Evolutionary conservation across 2,329 filamentous ascomycete genomes (phyloP).

Genomic region (Pleomassaria siparia): DNA sequence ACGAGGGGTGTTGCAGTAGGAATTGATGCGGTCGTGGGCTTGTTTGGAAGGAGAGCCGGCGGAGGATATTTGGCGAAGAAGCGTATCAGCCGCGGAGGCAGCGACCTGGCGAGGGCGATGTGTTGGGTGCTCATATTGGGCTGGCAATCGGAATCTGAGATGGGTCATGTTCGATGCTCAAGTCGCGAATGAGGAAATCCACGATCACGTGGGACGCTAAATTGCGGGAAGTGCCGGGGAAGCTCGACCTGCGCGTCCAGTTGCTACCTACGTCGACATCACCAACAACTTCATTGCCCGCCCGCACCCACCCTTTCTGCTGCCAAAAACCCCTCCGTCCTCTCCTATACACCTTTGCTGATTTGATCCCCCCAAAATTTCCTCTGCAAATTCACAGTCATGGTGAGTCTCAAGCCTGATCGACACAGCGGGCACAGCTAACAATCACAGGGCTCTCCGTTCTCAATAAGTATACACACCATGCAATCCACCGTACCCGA

Average conservation of each 20-base stretch:
- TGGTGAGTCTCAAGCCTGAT: conserved; percentile 39
- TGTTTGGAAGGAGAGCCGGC: conserved; percentile 47
- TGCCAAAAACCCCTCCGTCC: conserved; percentile 2
- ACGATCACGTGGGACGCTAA: conserved; percentile 12
- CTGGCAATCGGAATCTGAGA: background rate
- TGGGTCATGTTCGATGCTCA: background rate
- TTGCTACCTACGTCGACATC: conserved; percentile 23
- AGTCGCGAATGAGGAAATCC: conserved; percentile 11
- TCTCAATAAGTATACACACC: conserved; percentile 78
- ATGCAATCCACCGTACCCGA: conserved; percentile 9
- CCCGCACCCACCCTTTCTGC: conserved; percentile 7
- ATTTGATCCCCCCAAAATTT: conserved; percentile 6
- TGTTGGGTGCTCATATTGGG: background rate
- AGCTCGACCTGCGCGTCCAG: conserved; percentile 15
- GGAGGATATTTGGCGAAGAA: conserved; percentile 94
- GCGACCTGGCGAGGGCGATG: conserved; percentile 50
- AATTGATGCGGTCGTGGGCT: conserved; percentile 17
- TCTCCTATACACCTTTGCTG: background rate
- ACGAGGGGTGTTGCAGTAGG: conserved; percentile 4
- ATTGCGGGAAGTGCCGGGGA: conserved; percentile 4
- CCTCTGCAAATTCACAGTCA: conserved; percentile 24
- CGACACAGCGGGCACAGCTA: conserved; percentile 26
- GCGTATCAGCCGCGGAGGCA: conserved; percentile 75
- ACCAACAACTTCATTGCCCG: conserved; percentile 15
- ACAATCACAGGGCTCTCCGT: conserved; percentile 73